These are phyloP conservation scores for Diospyros lotus DNA, from an alignment of 148 eudicot genomes.

Conservation along the genomic window DNA sequence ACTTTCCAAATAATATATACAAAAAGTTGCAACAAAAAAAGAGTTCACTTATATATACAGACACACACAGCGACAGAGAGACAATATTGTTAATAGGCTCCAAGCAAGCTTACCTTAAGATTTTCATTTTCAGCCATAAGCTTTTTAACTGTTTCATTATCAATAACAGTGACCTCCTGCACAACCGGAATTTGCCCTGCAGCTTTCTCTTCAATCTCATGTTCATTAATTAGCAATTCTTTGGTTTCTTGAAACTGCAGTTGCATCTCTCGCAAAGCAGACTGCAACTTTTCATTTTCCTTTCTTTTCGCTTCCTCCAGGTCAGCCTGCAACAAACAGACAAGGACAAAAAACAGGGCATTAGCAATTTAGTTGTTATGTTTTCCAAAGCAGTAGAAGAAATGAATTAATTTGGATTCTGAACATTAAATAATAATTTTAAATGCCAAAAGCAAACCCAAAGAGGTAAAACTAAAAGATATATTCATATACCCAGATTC, in stretches of 20 bases:
- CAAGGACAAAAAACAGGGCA: neutral
- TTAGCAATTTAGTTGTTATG: neutral
- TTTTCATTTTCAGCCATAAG: conserved; percentile 65
- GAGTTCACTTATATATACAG: too few relatives aligned
- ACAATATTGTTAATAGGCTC: neutral
- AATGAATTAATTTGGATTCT: too few relatives aligned
- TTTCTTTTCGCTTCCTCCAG: conserved; percentile 65
- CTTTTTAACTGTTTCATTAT: conserved; percentile 43
- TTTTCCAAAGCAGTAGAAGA: neutral
- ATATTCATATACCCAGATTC: too few relatives aligned
- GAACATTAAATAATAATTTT: too few relatives aligned
- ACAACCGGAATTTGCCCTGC: conserved; percentile 33
- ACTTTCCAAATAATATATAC: neutral
- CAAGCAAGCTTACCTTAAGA: conserved; percentile 48
- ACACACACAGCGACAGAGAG: too few relatives aligned
- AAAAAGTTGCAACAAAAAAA: neutral
- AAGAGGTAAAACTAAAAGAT: neutral
- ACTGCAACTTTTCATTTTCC: conserved; percentile 59
- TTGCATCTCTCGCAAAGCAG: conserved; percentile 64
- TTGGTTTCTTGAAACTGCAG: conserved; percentile 54
- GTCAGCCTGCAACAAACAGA: too few relatives aligned
- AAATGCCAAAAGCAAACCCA: neutral
- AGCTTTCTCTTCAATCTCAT: conserved; percentile 38
- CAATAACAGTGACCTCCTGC: conserved; percentile 45
- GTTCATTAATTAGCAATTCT: conserved; percentile 51